Conservation (phyloP, 176 grass and related monocot species). For the Phragmites australis region DNA sequence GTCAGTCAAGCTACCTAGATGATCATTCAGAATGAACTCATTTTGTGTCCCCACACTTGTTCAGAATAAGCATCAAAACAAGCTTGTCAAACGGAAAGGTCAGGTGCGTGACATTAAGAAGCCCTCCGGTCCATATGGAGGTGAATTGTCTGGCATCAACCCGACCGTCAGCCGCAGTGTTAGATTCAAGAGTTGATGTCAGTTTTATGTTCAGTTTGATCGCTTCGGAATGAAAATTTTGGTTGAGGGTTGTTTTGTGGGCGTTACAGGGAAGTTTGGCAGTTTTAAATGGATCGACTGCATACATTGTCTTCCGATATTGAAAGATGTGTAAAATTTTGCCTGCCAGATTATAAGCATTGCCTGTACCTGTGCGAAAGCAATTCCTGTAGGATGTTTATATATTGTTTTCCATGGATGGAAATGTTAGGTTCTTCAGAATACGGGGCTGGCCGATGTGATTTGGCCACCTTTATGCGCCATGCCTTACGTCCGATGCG, state of each 20-base stretch:
- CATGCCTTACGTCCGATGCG: too few species aligned
- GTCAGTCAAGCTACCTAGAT: background rate
- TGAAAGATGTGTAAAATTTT: background rate
- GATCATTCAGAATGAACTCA: background rate
- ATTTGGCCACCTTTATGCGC: too few species aligned
- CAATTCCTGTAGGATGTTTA: too few species aligned
- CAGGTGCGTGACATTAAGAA: conserved; percentile 70
- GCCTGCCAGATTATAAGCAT: too few species aligned
- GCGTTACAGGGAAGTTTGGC: background rate
- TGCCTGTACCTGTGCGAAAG: too few species aligned
- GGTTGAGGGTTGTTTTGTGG: background rate
- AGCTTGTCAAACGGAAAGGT: conserved; percentile 48
- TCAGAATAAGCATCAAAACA: conserved; percentile 68
- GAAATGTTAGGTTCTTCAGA: too few species aligned
- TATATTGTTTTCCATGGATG: too few species aligned
- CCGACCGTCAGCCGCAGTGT: conserved; percentile 68
- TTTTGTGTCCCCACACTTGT: background rate
- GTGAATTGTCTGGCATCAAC: conserved; percentile 87
- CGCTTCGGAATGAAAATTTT: background rate
- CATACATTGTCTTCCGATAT: background rate
- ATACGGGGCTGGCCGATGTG: too few species aligned
- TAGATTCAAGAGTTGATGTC: conserved; percentile 59
- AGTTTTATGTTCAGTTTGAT: background rate
- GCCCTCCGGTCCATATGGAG: conserved; percentile 66
- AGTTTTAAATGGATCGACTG: background rate